Evolutionary conservation across 2,329 filamentous ascomycete genomes (phyloP), one percentile per base, ranked within the genome.

Genomic region (Colletotrichum cereale): DNA sequence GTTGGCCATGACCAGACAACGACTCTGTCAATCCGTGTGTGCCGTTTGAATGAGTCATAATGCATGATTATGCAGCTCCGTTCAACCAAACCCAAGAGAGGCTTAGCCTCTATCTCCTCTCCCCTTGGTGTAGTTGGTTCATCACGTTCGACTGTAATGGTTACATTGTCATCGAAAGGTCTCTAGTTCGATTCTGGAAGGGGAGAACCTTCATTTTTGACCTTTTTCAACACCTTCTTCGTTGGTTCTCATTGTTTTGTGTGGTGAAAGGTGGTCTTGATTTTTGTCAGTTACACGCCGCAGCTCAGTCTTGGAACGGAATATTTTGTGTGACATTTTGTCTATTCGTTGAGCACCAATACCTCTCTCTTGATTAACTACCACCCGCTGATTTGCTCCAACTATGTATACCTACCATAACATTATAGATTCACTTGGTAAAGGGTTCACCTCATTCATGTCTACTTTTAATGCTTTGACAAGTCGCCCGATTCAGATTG

Each of bases 141-240:
- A 69, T 69, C 66, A 69, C 66, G 66, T 69, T 69, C 66, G 66
- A 69, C 66, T 69, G 66, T 69, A 69, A 69, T 69, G 36, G 66
- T 69, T 61, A 36, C 44, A 29, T 48, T 57, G 34, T 69, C 52
- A 69, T 69, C 66, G 66, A 69, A 69, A 69, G 66, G 61, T 69
- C 66, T 58, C 66, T 69, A 65, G 66, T 69, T 69, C 66, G 66
- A 69, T 65, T 69, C 66, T 65, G 66, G 66, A 58, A 69, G 66
- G 66, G 61, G 66, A 68, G 66, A 68, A 7, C 5, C 26, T 1
- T 1, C 10, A 0, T 21, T 68, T 65, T 68, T 44, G 26, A 1
- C 3, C 57, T 50, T 50, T 62, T 62, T 7, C 5, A 12, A 26
- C n/a, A 4, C 21, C 1, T 11, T 10, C 10, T 12, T 14, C 2